phyloP scores from a whole-genome alignment of 805 yeast species.

The Yarrowia osloensis region DNA sequence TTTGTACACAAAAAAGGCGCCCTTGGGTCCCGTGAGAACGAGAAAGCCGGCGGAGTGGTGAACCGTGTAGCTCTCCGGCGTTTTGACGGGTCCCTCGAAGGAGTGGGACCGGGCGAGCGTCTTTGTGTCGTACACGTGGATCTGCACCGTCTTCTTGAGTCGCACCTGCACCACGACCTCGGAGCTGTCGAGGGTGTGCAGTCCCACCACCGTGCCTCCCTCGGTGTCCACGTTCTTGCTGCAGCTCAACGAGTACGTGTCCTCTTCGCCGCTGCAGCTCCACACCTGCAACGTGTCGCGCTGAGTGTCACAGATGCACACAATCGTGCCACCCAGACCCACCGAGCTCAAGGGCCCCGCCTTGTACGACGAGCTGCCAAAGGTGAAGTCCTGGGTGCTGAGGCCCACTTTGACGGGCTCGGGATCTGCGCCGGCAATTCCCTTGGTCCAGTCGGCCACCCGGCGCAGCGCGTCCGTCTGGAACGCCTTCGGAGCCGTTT shows the following conservation, averaged over 20 bases:
- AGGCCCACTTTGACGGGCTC: slow-evolving; percentile 51
- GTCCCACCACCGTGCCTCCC: slow-evolving; percentile 13
- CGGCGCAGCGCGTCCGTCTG: slow-evolving; percentile 10
- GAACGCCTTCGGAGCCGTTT: slow-evolving; percentile 20
- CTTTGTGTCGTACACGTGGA: neutral
- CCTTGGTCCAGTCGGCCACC: slow-evolving; percentile 42
- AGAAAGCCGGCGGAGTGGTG: neutral
- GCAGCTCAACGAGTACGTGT: neutral
- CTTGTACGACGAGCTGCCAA: slow-evolving; percentile 7
- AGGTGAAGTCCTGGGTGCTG: slow-evolving; percentile 50
- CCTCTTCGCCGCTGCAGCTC: neutral
- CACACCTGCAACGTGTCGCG: slow-evolving; percentile 13
- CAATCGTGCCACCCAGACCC: neutral
- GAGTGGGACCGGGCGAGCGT: neutral
- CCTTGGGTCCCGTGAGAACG: neutral
- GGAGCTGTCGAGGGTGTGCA: neutral
- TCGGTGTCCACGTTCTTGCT: neutral
- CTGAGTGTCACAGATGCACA: slow-evolving; percentile 5
- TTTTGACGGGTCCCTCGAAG: neutral
- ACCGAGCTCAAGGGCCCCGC: neutral
- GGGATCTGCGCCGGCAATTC: slow-evolving; percentile 51
- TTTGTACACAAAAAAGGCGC: slow-evolving; percentile 2
- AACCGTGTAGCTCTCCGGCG: neutral
- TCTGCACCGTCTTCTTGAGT: neutral
- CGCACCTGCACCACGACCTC: slow-evolving; percentile 1